Percentiles rank a stretch among this genome's conserved stretches.
Evolutionary conservation across 805 yeast genomes (phyloP).

Genomic region (Starmerella davenportii): DNA sequence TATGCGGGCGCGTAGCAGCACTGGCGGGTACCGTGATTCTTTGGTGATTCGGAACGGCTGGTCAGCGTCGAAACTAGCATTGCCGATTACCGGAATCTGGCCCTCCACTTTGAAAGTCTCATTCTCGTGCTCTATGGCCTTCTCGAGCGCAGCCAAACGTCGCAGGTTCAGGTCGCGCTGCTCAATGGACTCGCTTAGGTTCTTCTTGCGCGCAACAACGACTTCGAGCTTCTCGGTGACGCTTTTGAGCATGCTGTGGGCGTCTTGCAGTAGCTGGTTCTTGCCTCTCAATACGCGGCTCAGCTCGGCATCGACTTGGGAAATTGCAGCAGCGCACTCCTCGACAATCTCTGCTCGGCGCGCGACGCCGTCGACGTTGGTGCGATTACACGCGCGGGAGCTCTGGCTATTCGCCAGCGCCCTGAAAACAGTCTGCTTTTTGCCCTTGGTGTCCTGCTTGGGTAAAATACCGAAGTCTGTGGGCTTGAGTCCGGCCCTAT

Average conservation of each 20-base stretch:
- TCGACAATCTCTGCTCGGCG: slow-evolving; percentile 30
- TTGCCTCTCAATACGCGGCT: slow-evolving; percentile 38
- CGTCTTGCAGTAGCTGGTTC: slow-evolving; percentile 32
- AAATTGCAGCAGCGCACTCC: slow-evolving; percentile 34
- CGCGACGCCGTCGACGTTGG: slow-evolving; percentile 11
- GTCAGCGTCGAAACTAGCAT: slow-evolving; percentile 36
- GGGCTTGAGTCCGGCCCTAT: slow-evolving; percentile 75
- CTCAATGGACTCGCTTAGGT: slow-evolving; percentile 34
- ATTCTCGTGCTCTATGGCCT: slow-evolving; percentile 49
- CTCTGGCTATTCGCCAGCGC: background rate
- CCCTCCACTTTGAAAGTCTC: slow-evolving; percentile 27
- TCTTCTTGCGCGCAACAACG: slow-evolving; percentile 25
- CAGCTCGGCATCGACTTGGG: slow-evolving; percentile 40
- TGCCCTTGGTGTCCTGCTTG: background rate
- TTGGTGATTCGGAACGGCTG: slow-evolving; percentile 57
- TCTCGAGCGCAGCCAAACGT: slow-evolving; percentile 30
- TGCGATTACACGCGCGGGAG: background rate
- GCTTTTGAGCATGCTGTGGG: slow-evolving; percentile 40
- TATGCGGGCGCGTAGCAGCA: slow-evolving; percentile 45
- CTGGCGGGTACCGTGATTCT: slow-evolving; percentile 13
- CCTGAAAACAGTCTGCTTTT: background rate
- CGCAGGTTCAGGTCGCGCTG: slow-evolving; percentile 17
- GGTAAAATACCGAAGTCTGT: slow-evolving; percentile 54
- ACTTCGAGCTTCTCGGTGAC: slow-evolving; percentile 36
- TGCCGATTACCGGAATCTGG: background rate